Conservation (phyloP, 2,329 filamentous ascomycete species). For the Cytospora chrysosperma region DNA sequence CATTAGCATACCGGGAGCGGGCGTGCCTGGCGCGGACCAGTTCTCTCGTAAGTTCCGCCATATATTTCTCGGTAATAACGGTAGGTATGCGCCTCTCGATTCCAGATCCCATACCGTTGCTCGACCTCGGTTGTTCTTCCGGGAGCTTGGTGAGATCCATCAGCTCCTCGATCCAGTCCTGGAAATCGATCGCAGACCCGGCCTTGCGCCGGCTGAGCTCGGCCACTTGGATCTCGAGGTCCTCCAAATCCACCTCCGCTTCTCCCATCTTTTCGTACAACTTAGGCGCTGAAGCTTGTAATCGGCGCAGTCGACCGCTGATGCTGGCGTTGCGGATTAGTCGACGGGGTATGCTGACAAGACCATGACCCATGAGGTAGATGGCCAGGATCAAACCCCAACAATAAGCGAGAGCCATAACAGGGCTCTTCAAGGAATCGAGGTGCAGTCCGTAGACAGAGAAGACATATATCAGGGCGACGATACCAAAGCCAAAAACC, state of each 20-base stretch:
- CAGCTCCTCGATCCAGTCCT: slow-evolving; percentile 95
- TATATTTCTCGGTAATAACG: slow-evolving; percentile 88
- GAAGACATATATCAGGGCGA: slow-evolving; percentile 81
- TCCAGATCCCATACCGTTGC: slow-evolving; percentile 42
- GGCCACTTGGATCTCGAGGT: slow-evolving; percentile 75
- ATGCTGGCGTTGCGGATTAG: slow-evolving; percentile 79
- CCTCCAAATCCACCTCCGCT: slow-evolving; percentile 73
- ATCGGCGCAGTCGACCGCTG: slow-evolving; percentile 67
- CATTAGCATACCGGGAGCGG: slow-evolving; percentile 76
- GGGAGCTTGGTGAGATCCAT: slow-evolving; percentile 71
- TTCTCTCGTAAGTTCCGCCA: slow-evolving; percentile 84
- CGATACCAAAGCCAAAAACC: slow-evolving; percentile 65
- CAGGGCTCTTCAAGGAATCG: slow-evolving; percentile 72
- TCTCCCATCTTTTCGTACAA: slow-evolving; percentile 87
- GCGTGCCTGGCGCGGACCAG: slow-evolving; percentile 80
- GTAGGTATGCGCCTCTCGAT: slow-evolving; percentile 60
- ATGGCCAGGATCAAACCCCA: slow-evolving; percentile 92
- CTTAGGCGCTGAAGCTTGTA: slow-evolving; percentile 77
- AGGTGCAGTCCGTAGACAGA: slow-evolving; percentile 72
- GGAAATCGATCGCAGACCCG: slow-evolving; percentile 71
- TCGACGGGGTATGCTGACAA: slow-evolving; percentile 84
- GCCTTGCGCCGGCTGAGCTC: slow-evolving; percentile 80
- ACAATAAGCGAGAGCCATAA: slow-evolving; percentile 93
- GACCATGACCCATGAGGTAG: slow-evolving; percentile 95
- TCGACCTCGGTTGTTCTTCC: slow-evolving; percentile 54